Percentiles rank a stretch among this genome's conserved stretches.
Evolutionary conservation across 2,329 filamentous ascomycete species (phyloP).

Genomic region (Cladophialophora psammophila): DNA sequence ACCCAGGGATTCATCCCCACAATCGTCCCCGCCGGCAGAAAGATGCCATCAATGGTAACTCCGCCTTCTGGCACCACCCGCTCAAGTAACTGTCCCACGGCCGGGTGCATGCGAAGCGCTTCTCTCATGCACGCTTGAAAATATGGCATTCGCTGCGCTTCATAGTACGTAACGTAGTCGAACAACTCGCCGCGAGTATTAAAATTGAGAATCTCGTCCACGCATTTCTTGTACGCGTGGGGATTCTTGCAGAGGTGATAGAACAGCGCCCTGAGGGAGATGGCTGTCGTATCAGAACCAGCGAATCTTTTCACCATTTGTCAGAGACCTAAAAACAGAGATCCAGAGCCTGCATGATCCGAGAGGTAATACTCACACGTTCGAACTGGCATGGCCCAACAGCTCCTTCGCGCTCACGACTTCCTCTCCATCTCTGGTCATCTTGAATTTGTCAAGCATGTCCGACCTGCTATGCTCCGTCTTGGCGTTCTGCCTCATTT

Average conservation of each 20-base stretch:
- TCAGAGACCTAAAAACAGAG: neutral
- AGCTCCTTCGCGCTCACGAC: slow-evolving; percentile 33
- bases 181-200: slow-evolving; percentile 30
- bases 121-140: slow-evolving; percentile 46
- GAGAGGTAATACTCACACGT: slow-evolving; percentile 26
- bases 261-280: slow-evolving; percentile 40
- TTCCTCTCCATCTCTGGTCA: slow-evolving; percentile 30
- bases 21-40: slow-evolving; percentile 42
- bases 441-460: slow-evolving; percentile 33
- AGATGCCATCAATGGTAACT: slow-evolving; percentile 39
- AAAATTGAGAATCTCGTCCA: slow-evolving; percentile 30
- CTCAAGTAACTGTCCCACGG: slow-evolving; percentile 54
- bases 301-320: slow-evolving; percentile 27
- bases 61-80: slow-evolving; percentile 59
- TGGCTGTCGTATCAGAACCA: slow-evolving; percentile 36
- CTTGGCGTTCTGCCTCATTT: slow-evolving; percentile 23
- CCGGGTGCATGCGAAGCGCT: slow-evolving; percentile 38
- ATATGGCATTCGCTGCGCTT: slow-evolving; percentile 46
- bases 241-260: slow-evolving; percentile 59
- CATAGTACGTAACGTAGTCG: slow-evolving; percentile 31
- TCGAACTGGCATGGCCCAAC: slow-evolving; percentile 32
- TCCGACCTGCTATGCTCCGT: slow-evolving; percentile 25
- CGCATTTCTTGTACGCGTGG: slow-evolving; percentile 24
- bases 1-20: slow-evolving; percentile 42
- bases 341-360: neutral